phyloP scores from a whole-genome alignment of 2,329 filamentous ascomycete species.

The Cladosporium sp. region DNA sequence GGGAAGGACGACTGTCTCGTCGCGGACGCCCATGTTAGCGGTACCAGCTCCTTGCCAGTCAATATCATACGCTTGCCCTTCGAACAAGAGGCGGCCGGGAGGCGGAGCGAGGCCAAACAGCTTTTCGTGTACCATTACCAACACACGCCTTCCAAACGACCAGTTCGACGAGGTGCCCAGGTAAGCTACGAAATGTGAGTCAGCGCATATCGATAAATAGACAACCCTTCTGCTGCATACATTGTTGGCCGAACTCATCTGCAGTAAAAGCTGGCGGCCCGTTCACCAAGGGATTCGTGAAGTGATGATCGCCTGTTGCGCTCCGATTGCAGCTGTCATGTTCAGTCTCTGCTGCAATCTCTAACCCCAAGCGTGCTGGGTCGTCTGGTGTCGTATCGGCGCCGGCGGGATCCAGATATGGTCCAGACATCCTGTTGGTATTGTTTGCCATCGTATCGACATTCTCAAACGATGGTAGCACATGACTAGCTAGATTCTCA shows the following conservation, averaged over 20 bases:
- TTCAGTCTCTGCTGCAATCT: conserved; percentile 18
- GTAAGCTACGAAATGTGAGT: conserved; percentile 42
- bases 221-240: conserved; percentile 35
- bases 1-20: conserved; percentile 46
- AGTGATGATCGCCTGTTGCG: conserved; percentile 25
- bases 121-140: conserved; percentile 52
- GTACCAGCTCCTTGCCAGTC: conserved; percentile 50
- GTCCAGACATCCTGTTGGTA: background rate
- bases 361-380: conserved; percentile 7
- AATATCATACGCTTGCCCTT: conserved; percentile 54
- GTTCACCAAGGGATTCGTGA: conserved; percentile 47
- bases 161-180: conserved; percentile 59
- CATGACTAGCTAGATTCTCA: background rate
- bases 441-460: background rate
- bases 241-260: conserved; percentile 44
- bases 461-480: conserved; percentile 6
- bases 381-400: conserved; percentile 7
- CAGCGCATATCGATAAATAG: conserved; percentile 1
- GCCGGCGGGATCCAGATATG: background rate
- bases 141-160: conserved; percentile 54
- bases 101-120: conserved; percentile 47
- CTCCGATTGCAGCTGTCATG: conserved; percentile 17
- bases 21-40: conserved; percentile 22
- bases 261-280: conserved; percentile 34
- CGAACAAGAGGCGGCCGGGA: conserved; percentile 49